Evolutionary conservation across 2,329 filamentous ascomycete genomes (phyloP).

Genomic region (Corynespora cassiicola): DNA sequence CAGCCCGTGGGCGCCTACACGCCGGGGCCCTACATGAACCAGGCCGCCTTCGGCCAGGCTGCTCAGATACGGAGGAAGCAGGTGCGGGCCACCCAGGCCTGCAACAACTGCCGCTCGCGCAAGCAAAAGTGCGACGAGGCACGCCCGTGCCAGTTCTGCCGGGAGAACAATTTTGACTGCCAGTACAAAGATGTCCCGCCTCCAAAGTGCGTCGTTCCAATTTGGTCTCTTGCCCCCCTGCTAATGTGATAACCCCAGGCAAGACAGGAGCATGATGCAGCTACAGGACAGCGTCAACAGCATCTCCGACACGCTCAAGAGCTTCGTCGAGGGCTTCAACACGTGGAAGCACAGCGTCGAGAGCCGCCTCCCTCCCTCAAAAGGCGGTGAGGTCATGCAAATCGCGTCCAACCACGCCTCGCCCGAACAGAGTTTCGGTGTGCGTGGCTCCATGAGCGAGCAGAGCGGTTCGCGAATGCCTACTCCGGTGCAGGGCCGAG

Average conservation of each 20-base stretch:
- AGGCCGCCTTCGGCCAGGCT: conserved; percentile 27
- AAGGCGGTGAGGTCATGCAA: conserved; percentile 13
- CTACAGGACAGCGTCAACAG: conserved; percentile 53
- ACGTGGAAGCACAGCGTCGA: conserved; percentile 42
- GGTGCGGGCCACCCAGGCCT: conserved; percentile 66
- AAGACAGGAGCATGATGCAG: conserved; percentile 59
- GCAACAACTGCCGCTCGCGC: conserved; percentile 55
- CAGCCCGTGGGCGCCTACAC: conserved; percentile 30
- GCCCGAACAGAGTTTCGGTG: conserved; percentile 32
- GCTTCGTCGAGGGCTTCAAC: conserved; percentile 38
- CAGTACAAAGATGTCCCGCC: conserved; percentile 90
- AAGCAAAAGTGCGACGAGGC: conserved; percentile 52
- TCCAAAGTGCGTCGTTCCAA: conserved; percentile 72
- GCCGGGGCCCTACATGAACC: conserved; percentile 34
- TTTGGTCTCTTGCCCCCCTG: conserved; percentile 1
- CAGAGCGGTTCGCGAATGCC: conserved; percentile 32
- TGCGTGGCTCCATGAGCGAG: conserved; percentile 28
- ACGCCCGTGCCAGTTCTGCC: conserved; percentile 66
- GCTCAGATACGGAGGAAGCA: conserved; percentile 41
- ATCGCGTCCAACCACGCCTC: conserved; percentile 33
- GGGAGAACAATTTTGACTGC: conserved; percentile 83
- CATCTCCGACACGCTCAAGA: conserved; percentile 36
- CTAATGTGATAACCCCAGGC: conserved; percentile 34
- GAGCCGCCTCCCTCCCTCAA: conserved; percentile 27
- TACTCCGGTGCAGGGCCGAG: conserved; percentile 35